These are phyloP conservation scores for Chaetomium sp. DNA, from an alignment of 2,329 filamentous ascomycete genomes.

Conservation along the genomic window DNA sequence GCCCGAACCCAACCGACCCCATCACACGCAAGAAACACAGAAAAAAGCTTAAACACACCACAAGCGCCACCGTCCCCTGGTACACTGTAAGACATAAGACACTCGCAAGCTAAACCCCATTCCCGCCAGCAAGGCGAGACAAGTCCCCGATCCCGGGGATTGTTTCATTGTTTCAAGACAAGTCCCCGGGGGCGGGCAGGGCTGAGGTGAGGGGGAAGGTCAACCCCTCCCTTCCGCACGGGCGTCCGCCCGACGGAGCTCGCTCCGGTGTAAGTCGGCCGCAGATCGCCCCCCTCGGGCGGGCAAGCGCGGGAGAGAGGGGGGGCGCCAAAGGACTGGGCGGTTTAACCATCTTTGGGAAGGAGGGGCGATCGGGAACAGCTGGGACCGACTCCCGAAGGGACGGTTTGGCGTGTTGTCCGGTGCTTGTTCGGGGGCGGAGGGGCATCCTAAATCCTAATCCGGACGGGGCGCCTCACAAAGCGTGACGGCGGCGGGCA, in stretches of 20 bases:
- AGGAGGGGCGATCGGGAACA: not conserved
- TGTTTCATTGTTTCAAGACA: too few species aligned
- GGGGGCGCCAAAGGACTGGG: not conserved
- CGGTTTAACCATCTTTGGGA: not conserved
- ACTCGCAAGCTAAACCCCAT: not conserved
- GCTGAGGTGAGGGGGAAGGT: not conserved
- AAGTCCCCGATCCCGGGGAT: not conserved
- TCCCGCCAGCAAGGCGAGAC: not conserved
- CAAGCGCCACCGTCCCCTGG: not conserved
- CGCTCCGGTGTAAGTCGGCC: not conserved
- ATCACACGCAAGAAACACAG: not conserved
- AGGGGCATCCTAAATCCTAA: not conserved
- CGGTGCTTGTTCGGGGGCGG: not conserved
- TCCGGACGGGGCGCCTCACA: not conserved
- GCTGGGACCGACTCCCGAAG: not conserved
- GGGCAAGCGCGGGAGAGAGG: not conserved
- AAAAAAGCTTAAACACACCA: not conserved
- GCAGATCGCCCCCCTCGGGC: not conserved
- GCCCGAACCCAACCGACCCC: not conserved
- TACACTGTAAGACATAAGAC: too few species aligned
- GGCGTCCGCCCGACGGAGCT: not conserved
- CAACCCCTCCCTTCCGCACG: not conserved
- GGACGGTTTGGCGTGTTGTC: not conserved
- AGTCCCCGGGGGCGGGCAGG: not conserved
- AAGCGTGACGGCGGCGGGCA: not conserved